Conservation (phyloP, 1,284 basidiomycete species). For the Trametes polyzona region DNA sequence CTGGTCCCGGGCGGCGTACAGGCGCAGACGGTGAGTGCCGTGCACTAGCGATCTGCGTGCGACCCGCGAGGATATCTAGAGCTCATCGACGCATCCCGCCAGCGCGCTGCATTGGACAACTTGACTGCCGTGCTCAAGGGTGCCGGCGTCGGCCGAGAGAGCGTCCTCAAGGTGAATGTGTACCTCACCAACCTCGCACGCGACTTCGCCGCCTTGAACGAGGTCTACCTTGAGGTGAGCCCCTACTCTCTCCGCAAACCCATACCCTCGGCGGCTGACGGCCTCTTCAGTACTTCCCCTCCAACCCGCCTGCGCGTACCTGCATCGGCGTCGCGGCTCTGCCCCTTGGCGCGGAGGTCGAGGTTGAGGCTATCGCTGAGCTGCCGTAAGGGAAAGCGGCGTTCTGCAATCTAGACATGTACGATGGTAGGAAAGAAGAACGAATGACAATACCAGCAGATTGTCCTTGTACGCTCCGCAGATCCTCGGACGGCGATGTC, state of each 20-base stretch:
- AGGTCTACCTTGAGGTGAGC: slow-evolving; percentile 51
- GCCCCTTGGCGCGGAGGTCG: slow-evolving; percentile 62
- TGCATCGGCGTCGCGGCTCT: slow-evolving; percentile 66
- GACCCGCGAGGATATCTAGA: neutral
- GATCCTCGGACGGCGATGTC: neutral
- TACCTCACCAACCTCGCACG: slow-evolving; percentile 56
- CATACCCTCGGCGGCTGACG: neutral
- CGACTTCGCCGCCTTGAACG: slow-evolving; percentile 59
- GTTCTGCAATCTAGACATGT: neutral
- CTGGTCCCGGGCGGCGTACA: slow-evolving; percentile 58
- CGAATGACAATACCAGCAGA: neutral
- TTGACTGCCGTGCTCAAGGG: slow-evolving; percentile 60
- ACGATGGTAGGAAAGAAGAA: neutral
- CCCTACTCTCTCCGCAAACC: too few species aligned
- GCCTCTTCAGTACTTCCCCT: slow-evolving; percentile 53
- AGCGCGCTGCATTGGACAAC: slow-evolving; percentile 64
- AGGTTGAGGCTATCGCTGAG: slow-evolving; percentile 69
- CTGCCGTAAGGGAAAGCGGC: slow-evolving; percentile 29
- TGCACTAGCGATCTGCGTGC: neutral
- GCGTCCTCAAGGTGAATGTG: slow-evolving; percentile 65
- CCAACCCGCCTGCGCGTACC: slow-evolving; percentile 57
- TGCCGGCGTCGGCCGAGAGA: slow-evolving; percentile 58
- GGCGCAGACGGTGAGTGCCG: slow-evolving; percentile 50
- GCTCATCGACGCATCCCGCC: slow-evolving; percentile 6
- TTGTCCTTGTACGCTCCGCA: neutral